Conservation (phyloP, 306 rosid genomes). For the Quillaja saponaria region DNA sequence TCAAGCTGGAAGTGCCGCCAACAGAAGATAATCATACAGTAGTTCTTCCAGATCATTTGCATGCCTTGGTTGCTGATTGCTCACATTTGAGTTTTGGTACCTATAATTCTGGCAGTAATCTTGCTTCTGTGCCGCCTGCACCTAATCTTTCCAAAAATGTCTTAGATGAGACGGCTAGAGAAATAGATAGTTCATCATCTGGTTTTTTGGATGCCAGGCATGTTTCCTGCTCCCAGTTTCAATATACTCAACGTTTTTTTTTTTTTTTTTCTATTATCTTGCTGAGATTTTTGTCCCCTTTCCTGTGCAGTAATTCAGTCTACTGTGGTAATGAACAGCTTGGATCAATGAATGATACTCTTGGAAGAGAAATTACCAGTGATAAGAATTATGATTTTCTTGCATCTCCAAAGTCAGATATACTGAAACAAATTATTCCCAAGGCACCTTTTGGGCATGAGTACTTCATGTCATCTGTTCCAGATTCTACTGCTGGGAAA, state of each 20-base stretch:
- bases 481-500: slow-evolving; percentile 35
- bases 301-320: slow-evolving; percentile 35
- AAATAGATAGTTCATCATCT: slow-evolving; percentile 36
- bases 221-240: slow-evolving; percentile 26
- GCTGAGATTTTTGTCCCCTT: slow-evolving; percentile 22
- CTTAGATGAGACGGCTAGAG: slow-evolving; percentile 39
- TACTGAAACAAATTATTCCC: slow-evolving; percentile 31
- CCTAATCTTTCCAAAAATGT: slow-evolving; percentile 42
- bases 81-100: slow-evolving; percentile 79
- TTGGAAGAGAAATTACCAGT: slow-evolving; percentile 30
- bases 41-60: slow-evolving; percentile 64
- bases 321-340: slow-evolving; percentile 33
- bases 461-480: slow-evolving; percentile 30
- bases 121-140: slow-evolving; percentile 31
- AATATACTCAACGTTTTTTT: slow-evolving; percentile 13
- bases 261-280: slow-evolving; percentile 26
- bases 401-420: slow-evolving; percentile 40
- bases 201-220: slow-evolving; percentile 47
- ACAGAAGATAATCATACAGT: slow-evolving; percentile 33
- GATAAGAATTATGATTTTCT: slow-evolving; percentile 36
- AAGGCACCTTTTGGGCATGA: slow-evolving; percentile 41
- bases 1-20: slow-evolving; percentile 23
- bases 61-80: slow-evolving; percentile 55
- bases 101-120: slow-evolving; percentile 40
- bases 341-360: slow-evolving; percentile 35